phyloP scores from a whole-genome alignment of 441 rosid species.

The Adansonia rubrostipa region DNA sequence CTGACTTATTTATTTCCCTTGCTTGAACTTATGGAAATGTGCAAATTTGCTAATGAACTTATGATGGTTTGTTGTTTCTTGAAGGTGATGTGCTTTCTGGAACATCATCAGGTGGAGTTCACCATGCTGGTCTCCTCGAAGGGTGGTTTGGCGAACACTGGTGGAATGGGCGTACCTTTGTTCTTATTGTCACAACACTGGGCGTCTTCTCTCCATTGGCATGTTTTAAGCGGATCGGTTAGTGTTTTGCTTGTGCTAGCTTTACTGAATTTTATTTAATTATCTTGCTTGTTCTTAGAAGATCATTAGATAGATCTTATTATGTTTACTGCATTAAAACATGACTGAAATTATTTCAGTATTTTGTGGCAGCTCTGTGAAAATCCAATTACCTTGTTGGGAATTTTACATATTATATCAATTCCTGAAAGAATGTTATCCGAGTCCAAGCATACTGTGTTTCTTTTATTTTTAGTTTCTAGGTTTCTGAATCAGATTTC shows the following conservation, averaged over 20 bases:
- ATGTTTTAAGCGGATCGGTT: slow-evolving; percentile 90
- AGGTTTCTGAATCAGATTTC: slow-evolving; percentile 5
- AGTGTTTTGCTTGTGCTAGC: slow-evolving; percentile 28
- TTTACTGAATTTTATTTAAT: background rate
- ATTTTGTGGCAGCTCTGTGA: background rate
- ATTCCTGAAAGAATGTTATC: background rate
- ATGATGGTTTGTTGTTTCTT: slow-evolving; percentile 28
- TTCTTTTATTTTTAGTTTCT: background rate
- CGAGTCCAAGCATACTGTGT: background rate
- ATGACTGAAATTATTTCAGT: background rate
- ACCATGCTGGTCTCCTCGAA: slow-evolving; percentile 91
- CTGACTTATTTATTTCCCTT: background rate
- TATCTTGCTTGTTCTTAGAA: background rate
- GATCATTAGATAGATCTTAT: slow-evolving; percentile 9
- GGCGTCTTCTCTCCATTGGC: slow-evolving; percentile 84
- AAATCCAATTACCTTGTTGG: background rate
- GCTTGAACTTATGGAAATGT: background rate
- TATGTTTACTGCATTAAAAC: background rate
- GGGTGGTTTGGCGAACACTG: slow-evolving; percentile 98
- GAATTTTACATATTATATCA: background rate
- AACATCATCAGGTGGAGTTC: slow-evolving; percentile 73
- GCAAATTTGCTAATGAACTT: slow-evolving; percentile 18
- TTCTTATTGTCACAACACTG: slow-evolving; percentile 76
- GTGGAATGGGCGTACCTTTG: slow-evolving; percentile 83
- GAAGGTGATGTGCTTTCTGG: slow-evolving; percentile 97